Evolutionary conservation across 169 alveolate species (phyloP).

Genomic region (Plasmodium adleri): DNA sequence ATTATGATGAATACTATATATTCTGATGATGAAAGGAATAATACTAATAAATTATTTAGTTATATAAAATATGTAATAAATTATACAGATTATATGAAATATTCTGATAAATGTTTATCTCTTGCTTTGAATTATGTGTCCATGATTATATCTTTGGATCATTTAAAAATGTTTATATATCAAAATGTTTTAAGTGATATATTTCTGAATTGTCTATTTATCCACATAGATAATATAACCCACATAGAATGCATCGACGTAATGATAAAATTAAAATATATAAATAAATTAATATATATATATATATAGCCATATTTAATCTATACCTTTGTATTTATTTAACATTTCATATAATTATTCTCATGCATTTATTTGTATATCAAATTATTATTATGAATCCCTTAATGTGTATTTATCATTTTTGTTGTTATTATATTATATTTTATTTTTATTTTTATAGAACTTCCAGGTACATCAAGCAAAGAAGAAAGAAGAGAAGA

Average conservation of each 20-base stretch:
- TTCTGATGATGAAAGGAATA: slow-evolving; percentile 41
- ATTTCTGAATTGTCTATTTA: slow-evolving; percentile 31
- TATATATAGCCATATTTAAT: background rate
- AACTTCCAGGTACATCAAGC: slow-evolving; percentile 13
- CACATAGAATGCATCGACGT: slow-evolving; percentile 70
- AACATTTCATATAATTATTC: too few relatives aligned
- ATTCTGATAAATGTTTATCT: slow-evolving; percentile 53
- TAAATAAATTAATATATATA: background rate
- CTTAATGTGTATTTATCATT: background rate
- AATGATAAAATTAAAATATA: slow-evolving; percentile 6
- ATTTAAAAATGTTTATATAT: slow-evolving; percentile 46
- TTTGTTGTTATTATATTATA: background rate
- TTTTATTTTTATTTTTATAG: slow-evolving; percentile 10
- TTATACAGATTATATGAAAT: slow-evolving; percentile 52
- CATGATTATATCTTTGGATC: slow-evolving; percentile 46
- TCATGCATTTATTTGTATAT: too few relatives aligned
- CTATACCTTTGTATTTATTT: background rate
- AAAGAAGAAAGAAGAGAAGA: slow-evolving; percentile 12
- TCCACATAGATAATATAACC: slow-evolving; percentile 46
- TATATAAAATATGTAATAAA: slow-evolving; percentile 44
- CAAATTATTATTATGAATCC: background rate
- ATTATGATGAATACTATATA: slow-evolving; percentile 48
- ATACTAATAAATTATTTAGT: slow-evolving; percentile 17
- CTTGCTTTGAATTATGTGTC: slow-evolving; percentile 40
- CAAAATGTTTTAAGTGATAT: slow-evolving; percentile 55